Base-by-base conservation (phyloP, 2,329 filamentous ascomycete genomes). In the Calonectria pseudoturangicola region DNA sequence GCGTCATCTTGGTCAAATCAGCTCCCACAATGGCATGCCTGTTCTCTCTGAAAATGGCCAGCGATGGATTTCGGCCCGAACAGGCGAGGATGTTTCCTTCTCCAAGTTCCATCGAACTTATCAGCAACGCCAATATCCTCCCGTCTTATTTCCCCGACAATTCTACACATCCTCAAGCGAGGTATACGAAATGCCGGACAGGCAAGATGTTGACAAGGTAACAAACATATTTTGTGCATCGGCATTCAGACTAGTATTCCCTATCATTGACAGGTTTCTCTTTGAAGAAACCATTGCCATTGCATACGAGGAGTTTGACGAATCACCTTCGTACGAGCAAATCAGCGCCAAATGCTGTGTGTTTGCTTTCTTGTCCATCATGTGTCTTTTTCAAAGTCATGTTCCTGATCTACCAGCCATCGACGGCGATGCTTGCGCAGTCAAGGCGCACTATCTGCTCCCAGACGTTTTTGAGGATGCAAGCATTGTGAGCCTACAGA, bases 321-420 rank as follows among this genome's bases (percentile, higher is more conserved):
- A 67, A 10, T 66, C 73, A 10, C 33, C 72, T 36, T 68, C 76
- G 7, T 45, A 81, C 51, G 81, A 78, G 71, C 74, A 76, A n/a
- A 77, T 83, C 4, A 81, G 81, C 28, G 84, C 85, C 25, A 86
- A 83, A 68, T 86, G 86, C 0, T 89, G 86, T 67, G 82, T 90
- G 1, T 83, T 88, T 66, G 82, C 87, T 0, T 89, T 90, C 76
- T 68, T 87, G 1, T 82, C 85, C 0, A 80, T 88, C 66, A 75
- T 81, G 16, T 54, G 74, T 66, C 30, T 68, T 68, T 56, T 45
- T 81, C 79, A 36, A 67, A 36, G 39, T 18, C 15, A 62, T 80
- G n/a, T 71, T 12, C 45, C 75, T 8, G 68, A 72, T 0, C 62
- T 67, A 66, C 21, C 7, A 65, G 28, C 68, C 3, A 66, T 88